Evolutionary conservation across 2,329 filamentous ascomycete species (phyloP).

Genomic region (Alternaria arbusti): DNA sequence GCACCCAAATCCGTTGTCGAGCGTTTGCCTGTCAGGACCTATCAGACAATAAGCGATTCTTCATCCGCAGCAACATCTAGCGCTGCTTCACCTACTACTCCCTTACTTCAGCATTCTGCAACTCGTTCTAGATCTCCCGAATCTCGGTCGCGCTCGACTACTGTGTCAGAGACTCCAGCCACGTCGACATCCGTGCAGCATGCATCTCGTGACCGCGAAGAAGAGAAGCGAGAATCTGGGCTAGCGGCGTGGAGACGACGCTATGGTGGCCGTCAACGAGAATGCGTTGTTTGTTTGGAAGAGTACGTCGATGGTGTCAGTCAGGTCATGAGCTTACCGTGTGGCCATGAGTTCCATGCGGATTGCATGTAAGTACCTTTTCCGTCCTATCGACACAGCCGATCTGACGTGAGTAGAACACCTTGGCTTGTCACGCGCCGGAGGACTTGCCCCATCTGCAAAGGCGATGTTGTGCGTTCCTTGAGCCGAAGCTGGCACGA

Average conservation of each 20-base stretch:
- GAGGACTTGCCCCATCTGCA: constrained; percentile 98
- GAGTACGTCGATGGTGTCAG: constrained; percentile 96
- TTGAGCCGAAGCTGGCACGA: constrained; percentile 44
- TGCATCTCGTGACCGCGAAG: constrained; percentile 46
- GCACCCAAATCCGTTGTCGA: constrained; percentile 98
- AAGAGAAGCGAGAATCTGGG: constrained; percentile 61
- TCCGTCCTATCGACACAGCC: not conserved
- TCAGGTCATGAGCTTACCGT: constrained; percentile 94
- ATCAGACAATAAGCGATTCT: constrained; percentile 77
- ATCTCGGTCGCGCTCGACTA: constrained; percentile 68
- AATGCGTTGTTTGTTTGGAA: constrained; percentile 96
- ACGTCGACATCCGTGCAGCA: constrained; percentile 38
- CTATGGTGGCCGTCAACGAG: constrained; percentile 72
- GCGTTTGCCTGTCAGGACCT: constrained; percentile 90
- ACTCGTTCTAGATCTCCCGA: constrained; percentile 46
- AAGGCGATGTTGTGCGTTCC: constrained; percentile 84
- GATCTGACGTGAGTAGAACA: constrained; percentile 65
- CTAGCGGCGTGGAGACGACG: constrained; percentile 61
- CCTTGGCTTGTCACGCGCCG: constrained; percentile 95
- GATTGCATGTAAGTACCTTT: constrained; percentile 88
- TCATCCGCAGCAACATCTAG: constrained; percentile 67
- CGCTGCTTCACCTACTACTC: constrained; percentile 76
- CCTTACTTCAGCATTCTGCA: constrained; percentile 67
- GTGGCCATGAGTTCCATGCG: constrained; percentile 95
- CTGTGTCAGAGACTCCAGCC: constrained; percentile 65